phyloP scores from a whole-genome alignment of 768 basidiomycete genomes.

The Kwoniella bestiolae region DNA sequence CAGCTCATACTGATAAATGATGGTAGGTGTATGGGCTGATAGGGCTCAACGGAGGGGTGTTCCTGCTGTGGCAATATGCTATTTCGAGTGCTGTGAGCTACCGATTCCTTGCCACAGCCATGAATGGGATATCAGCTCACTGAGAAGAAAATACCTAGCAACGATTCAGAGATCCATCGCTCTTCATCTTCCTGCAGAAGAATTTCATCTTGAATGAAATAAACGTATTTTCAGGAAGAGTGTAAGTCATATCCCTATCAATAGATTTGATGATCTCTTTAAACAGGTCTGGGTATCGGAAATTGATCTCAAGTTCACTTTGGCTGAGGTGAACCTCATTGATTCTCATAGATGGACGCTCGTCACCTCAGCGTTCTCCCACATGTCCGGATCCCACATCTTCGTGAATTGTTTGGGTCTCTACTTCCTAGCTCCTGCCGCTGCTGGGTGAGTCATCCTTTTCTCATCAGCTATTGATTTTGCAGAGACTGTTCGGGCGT shows the following conservation, averaged over 20 bases:
- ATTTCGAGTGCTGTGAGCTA: constrained; percentile 31
- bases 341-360: constrained; percentile 46
- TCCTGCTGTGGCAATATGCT: constrained; percentile 56
- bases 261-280: background rate
- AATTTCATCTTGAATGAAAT: constrained; percentile 55
- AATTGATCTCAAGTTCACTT: too few species aligned
- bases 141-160: constrained; percentile 9
- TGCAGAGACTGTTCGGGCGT: background rate
- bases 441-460: constrained; percentile 37
- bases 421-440: constrained; percentile 54
- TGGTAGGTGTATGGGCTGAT: constrained; percentile 46
- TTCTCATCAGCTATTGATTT: background rate
- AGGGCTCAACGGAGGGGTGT: constrained; percentile 51
- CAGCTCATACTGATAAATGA: too few species aligned
- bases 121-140: too few species aligned
- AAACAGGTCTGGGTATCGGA: background rate
- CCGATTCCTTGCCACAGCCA: constrained; percentile 15
- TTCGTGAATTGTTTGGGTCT: constrained; percentile 54
- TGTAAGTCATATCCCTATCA: constrained; percentile 30
- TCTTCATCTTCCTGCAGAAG: constrained; percentile 48
- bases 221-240: constrained; percentile 52
- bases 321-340: too few species aligned
- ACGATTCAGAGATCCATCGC: constrained; percentile 51
- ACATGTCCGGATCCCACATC: constrained; percentile 51
- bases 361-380: constrained; percentile 53